These are phyloP conservation scores for Geotrichum siamense DNA, from an alignment of 1,139 yeast genomes.

Conservation along the genomic window DNA sequence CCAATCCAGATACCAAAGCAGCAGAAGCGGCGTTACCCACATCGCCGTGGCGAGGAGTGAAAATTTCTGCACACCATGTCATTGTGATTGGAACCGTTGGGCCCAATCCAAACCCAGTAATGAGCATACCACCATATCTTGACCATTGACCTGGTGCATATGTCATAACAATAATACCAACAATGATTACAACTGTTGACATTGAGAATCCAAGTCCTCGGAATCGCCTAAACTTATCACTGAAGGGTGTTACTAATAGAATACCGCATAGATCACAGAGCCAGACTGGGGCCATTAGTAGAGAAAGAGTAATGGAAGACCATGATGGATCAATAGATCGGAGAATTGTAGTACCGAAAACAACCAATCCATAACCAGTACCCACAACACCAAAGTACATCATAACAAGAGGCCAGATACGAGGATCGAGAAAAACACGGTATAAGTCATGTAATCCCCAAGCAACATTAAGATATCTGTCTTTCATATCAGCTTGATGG, in stretches of 20 bases:
- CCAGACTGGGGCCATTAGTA: slow-evolving; percentile 87
- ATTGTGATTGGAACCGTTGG: slow-evolving; percentile 86
- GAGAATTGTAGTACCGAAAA: slow-evolving; percentile 79
- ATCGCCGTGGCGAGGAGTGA: slow-evolving; percentile 66
- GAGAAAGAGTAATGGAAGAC: slow-evolving; percentile 61
- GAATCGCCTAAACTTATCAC: slow-evolving; percentile 55
- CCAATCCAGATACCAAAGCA: slow-evolving; percentile 78
- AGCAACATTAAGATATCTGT: slow-evolving; percentile 39
- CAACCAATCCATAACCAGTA: slow-evolving; percentile 77
- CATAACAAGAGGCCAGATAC: slow-evolving; percentile 73
- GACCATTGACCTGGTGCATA: slow-evolving; percentile 70
- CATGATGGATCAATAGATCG: slow-evolving; percentile 55
- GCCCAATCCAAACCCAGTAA: slow-evolving; percentile 81
- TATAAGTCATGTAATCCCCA: slow-evolving; percentile 62
- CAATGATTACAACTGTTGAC: slow-evolving; percentile 59
- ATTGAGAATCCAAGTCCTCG: slow-evolving; percentile 57
- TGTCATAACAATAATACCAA: slow-evolving; percentile 69
- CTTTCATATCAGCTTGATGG: slow-evolving; percentile 60
- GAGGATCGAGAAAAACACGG: slow-evolving; percentile 50
- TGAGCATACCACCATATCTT: slow-evolving; percentile 69
- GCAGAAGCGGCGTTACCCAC: slow-evolving; percentile 79
- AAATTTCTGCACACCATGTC: slow-evolving; percentile 81
- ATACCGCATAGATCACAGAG: slow-evolving; percentile 78
- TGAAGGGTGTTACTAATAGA: slow-evolving; percentile 66
- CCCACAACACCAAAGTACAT: slow-evolving; percentile 95